Conservation (phyloP, 1,284 basidiomycete species). For the Leccinum insolens region DNA sequence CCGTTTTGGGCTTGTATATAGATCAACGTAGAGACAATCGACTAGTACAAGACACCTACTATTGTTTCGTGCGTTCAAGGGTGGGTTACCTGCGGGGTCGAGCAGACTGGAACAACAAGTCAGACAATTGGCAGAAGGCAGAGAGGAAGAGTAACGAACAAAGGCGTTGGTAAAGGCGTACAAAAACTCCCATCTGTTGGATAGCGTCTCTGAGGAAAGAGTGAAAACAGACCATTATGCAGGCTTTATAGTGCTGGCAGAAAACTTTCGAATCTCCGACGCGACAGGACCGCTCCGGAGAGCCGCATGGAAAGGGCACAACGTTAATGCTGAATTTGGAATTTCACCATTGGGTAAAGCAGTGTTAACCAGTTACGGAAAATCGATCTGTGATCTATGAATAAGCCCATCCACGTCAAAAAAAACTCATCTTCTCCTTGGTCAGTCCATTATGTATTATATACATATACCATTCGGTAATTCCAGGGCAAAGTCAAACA, state of each 20-base stretch:
- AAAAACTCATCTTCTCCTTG: not conserved
- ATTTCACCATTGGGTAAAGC: constrained; percentile 30
- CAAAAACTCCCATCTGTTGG: constrained; percentile 40
- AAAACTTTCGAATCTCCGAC: constrained; percentile 33
- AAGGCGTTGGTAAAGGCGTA: constrained; percentile 33
- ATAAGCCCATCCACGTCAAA: not conserved
- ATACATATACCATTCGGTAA: not conserved
- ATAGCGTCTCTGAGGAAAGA: constrained; percentile 25
- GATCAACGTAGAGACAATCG: constrained; percentile 10
- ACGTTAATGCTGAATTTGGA: constrained; percentile 12
- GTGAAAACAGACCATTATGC: not conserved
- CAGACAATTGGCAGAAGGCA: constrained; percentile 2
- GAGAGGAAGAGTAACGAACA: constrained; percentile 18
- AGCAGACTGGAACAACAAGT: constrained; percentile 26
- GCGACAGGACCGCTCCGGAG: constrained; percentile 19
- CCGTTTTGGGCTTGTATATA: constrained; percentile 17
- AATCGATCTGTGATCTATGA: constrained; percentile 14
- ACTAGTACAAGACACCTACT: constrained; percentile 14
- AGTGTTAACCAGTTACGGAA: constrained; percentile 2
- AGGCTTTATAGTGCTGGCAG: constrained; percentile 27
- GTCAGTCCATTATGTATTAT: not conserved
- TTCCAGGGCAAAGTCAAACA: not conserved
- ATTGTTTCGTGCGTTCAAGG: constrained; percentile 28
- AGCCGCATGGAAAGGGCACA: constrained; percentile 16
- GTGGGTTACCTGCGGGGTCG: constrained; percentile 34